Evolutionary conservation across 208 protist genomes (phyloP).

Genomic region (Wallacemonas collosoma): DNA sequence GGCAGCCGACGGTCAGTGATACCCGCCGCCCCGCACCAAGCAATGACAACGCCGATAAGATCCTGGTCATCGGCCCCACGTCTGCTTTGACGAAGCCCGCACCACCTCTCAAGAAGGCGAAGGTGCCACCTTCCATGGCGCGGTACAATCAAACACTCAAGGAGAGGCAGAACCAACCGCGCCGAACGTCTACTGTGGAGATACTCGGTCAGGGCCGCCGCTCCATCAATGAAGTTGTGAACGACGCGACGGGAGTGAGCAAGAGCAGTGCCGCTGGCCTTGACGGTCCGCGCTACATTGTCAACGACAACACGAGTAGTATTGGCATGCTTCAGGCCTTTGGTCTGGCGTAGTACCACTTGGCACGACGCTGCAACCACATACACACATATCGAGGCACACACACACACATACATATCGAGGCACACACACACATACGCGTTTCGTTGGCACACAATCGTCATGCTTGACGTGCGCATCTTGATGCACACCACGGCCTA

Average conservation of each 20-base stretch:
- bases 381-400: not conserved
- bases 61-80: not conserved
- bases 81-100: not conserved
- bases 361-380: not conserved
- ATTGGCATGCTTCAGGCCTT: constrained; percentile 88
- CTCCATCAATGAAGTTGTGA: constrained; percentile 14
- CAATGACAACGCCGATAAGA: constrained; percentile 17
- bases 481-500: too few relatives aligned
- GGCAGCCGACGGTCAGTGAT: constrained; percentile 11
- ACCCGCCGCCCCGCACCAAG: not conserved
- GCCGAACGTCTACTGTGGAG: constrained; percentile 20
- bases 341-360: constrained; percentile 50
- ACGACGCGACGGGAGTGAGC: constrained; percentile 8
- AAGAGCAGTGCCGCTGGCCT: constrained; percentile 25
- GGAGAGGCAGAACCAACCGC: constrained; percentile 43
- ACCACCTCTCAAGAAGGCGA: constrained; percentile 14
- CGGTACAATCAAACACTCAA: constrained; percentile 55
- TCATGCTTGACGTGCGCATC: too few relatives aligned
- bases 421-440: too few relatives aligned
- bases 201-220: constrained; percentile 13
- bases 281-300: constrained; percentile 50
- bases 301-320: constrained; percentile 86
- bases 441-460: too few relatives aligned
- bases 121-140: constrained; percentile 59
- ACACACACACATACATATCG: too few relatives aligned